A percentile compares a stretch with the other conserved stretches of the same genome.
Conservation (phyloP, 2,329 filamentous ascomycete species). For the Ascochyta pisi region DNA sequence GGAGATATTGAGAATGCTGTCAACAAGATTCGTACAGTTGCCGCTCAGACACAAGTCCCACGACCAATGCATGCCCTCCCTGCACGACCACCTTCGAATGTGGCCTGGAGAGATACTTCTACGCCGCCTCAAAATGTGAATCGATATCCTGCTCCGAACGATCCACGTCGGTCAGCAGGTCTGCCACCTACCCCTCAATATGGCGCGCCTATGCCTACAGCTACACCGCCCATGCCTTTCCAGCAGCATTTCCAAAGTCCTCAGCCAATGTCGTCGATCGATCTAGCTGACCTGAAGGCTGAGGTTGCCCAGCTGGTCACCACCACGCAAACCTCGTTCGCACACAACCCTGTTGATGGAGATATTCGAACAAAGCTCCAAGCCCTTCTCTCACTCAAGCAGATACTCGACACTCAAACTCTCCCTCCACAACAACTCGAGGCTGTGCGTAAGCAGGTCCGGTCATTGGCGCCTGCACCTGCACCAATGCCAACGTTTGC, state of each 20-base stretch:
- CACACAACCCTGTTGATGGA: conserved; percentile 76
- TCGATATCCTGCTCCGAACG: conserved; percentile 43
- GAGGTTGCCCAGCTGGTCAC: conserved; percentile 82
- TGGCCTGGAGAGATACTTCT: conserved; percentile 73
- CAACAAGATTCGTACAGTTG: conserved; percentile 76
- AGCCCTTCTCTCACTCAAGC: conserved; percentile 85
- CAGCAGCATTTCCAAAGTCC: conserved; percentile 41
- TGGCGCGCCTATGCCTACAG: conserved; percentile 29
- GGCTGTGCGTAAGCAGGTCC: conserved; percentile 84
- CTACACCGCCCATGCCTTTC: conserved; percentile 37
- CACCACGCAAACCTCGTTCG: conserved; percentile 75
- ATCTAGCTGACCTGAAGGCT: conserved; percentile 72
- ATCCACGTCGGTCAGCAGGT: conserved; percentile 40
- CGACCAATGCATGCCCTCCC: conserved; percentile 50
- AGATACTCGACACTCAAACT: conserved; percentile 76
- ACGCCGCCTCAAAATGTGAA: conserved; percentile 67
- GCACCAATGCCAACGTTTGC: conserved; percentile 51
- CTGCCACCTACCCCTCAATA: conserved; percentile 37
- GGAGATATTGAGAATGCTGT: conserved; percentile 92
- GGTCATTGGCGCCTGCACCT: conserved; percentile 72
- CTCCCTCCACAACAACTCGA: conserved; percentile 82
- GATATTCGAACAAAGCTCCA: conserved; percentile 80
- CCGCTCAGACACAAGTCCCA: conserved; percentile 64
- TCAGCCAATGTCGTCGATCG: conserved; percentile 38
- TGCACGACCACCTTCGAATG: conserved; percentile 54